phyloP scores from a whole-genome alignment of 1,284 basidiomycete species.

The Coniferiporia sulphurascens region DNA sequence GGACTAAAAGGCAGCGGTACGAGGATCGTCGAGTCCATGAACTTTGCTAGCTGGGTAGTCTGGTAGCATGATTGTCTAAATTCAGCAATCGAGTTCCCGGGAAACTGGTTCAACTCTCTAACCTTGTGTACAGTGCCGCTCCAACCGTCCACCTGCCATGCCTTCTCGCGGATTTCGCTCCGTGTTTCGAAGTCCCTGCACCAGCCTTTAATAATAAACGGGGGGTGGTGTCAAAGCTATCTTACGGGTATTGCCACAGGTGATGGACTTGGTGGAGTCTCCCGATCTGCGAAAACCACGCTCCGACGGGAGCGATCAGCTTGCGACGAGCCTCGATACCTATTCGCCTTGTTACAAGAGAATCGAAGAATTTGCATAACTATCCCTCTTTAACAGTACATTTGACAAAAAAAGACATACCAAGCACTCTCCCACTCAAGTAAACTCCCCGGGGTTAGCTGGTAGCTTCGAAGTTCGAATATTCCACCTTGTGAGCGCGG shows the following conservation, averaged over 20 bases:
- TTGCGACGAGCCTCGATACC: slow-evolving; percentile 86
- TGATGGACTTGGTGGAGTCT: slow-evolving; percentile 88
- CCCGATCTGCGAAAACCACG: slow-evolving; percentile 93
- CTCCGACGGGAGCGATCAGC: slow-evolving; percentile 83
- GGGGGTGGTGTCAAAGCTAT: slow-evolving; percentile 18
- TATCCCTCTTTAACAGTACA: slow-evolving; percentile 17
- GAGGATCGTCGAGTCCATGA: slow-evolving; percentile 77
- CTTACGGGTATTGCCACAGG: slow-evolving; percentile 90
- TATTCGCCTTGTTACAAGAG: slow-evolving; percentile 53
- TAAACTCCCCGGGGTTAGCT: slow-evolving; percentile 77
- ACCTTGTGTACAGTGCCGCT: slow-evolving; percentile 91
- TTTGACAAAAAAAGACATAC: slow-evolving; percentile 37
- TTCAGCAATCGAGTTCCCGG: slow-evolving; percentile 6
- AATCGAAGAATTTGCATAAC: background rate
- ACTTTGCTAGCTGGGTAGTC: slow-evolving; percentile 73
- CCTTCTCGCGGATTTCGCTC: slow-evolving; percentile 79
- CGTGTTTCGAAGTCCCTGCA: slow-evolving; percentile 71
- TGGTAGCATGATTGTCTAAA: slow-evolving; percentile 31
- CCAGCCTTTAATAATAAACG: slow-evolving; percentile 8
- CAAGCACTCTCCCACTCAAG: slow-evolving; percentile 93
- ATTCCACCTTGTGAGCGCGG: slow-evolving; percentile 83
- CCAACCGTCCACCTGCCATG: slow-evolving; percentile 93
- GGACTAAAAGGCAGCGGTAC: slow-evolving; percentile 75
- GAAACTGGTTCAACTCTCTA: slow-evolving; percentile 19
- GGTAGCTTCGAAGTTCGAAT: slow-evolving; percentile 87